phyloP scores from a whole-genome alignment of 2,329 filamentous ascomycete species.

The Fusarium bactridioides region DNA sequence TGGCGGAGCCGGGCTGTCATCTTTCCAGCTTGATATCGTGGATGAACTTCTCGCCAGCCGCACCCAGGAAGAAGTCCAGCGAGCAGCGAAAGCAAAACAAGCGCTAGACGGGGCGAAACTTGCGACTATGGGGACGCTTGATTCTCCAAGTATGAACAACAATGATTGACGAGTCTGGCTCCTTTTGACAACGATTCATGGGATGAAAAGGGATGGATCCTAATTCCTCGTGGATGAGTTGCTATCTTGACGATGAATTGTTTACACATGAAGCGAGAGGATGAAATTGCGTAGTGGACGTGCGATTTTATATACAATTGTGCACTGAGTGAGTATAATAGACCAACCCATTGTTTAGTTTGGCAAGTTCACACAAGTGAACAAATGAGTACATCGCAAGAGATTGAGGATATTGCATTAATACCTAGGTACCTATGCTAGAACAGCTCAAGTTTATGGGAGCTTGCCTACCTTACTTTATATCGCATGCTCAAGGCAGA shows the following conservation, averaged over 20 bases:
- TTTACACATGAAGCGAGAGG: not conserved
- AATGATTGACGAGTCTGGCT: no score
- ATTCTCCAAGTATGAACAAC: not conserved
- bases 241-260: not conserved
- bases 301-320: not conserved
- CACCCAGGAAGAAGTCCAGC: slow-evolving; percentile 12
- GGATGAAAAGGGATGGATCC: not conserved
- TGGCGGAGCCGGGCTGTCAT: slow-evolving; percentile 17
- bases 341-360: not conserved
- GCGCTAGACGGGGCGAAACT: slow-evolving; percentile 4
- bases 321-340: not conserved
- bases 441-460: not conserved
- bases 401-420: not conserved
- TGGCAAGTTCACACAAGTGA: not conserved
- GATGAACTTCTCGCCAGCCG: slow-evolving; percentile 29
- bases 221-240: not conserved
- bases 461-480: not conserved
- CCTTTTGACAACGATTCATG: not conserved
- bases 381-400: not conserved
- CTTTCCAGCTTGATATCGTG: slow-evolving; percentile 28
- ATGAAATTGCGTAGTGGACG: not conserved
- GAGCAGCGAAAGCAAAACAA: slow-evolving; percentile 1
- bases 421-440: not conserved
- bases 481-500: not conserved
- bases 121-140: not conserved